Base-by-base conservation (phyloP, 2,329 filamentous ascomycete genomes). In the Aureobasidium sp. region DNA sequence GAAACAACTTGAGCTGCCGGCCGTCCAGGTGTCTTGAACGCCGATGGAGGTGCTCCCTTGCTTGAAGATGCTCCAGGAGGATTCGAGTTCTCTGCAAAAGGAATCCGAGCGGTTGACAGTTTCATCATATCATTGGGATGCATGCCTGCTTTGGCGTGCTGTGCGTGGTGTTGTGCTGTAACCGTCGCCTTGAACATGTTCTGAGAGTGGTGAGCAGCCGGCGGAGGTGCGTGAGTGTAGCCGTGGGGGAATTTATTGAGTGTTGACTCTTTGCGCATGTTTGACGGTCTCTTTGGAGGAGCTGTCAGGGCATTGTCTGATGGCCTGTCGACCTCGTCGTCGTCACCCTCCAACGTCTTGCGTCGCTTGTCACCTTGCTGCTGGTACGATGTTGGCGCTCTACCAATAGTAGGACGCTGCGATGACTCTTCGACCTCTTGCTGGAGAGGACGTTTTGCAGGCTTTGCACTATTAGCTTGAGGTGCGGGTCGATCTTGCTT, bases 111-210 rank as follows among this genome's bases (percentile, higher is more conserved):
- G 75, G 89, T 96, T 8, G 90, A 89, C 64, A 93, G 87, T 71
- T 93, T 89, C n/a, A 88, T 84, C 84, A 93, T 91, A 68, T 94
- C 90, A 70, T 91, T 79, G 1, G 89, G 88, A 69, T 91, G 87
- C 1, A 79, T 81, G 3, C 82, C 62, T 45, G 70, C 68, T 53
- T 65, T 77, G 57, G 78, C 75, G 41, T 88, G 84, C 66, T 82
- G 79, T 48, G 76, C 80, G 68, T 84, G 82, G 66, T 90, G 87
- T 68, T 91, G 88, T 22, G 81, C 79, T 15, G 84, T 86, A 55
- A 88, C 81, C 0, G 84, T 85, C 8, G 83, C 77, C 74, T 87
- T 89, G 79, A 87, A 87, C 62, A 89, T 75, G 64, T 71, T 74
- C 15, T 65, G 69, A 5, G 75, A 72, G 57, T 78, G 73, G 51